Evolutionary conservation across 805 yeast species (phyloP).

Genomic region (Nakazawaea ishiwadae): DNA sequence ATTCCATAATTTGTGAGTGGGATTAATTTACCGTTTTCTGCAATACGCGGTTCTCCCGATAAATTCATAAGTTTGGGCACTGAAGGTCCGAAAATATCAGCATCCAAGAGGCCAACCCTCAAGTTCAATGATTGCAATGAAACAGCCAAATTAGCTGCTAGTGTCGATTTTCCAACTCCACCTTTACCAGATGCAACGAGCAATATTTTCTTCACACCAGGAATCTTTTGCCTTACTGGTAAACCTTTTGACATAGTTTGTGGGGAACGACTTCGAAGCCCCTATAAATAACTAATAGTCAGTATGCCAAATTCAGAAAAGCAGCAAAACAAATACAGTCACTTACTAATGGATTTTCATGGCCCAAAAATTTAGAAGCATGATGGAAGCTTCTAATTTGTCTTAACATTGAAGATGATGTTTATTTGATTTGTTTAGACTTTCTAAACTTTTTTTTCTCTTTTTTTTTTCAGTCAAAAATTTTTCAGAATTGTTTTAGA

Average conservation of each 20-base stretch:
- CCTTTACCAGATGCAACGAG: slow-evolving; percentile 77
- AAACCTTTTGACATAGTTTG: slow-evolving; percentile 46
- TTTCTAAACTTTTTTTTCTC: no score
- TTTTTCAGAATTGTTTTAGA: no score
- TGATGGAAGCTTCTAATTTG: not conserved
- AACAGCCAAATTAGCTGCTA: slow-evolving; percentile 63
- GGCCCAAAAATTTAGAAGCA: slow-evolving; percentile 17
- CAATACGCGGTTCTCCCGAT: slow-evolving; percentile 62
- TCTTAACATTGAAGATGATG: not conserved
- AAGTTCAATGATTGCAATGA: slow-evolving; percentile 50
- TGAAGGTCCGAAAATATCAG: slow-evolving; percentile 83
- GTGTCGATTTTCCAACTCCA: slow-evolving; percentile 80
- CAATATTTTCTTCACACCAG: slow-evolving; percentile 56
- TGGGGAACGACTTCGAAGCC: slow-evolving; percentile 33
- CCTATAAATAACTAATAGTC: slow-evolving; percentile 26
- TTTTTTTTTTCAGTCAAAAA: no score
- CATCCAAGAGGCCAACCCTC: slow-evolving; percentile 68
- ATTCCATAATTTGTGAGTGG: slow-evolving; percentile 74
- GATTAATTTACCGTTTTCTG: slow-evolving; percentile 45
- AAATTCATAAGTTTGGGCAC: slow-evolving; percentile 69
- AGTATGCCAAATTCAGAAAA: not conserved
- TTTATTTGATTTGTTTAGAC: not conserved
- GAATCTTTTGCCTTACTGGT: slow-evolving; percentile 50
- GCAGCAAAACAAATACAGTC: not conserved
- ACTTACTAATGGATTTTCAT: slow-evolving; percentile 54